Evolutionary conservation across 306 rosid species (phyloP), one percentile per base, ranked within the genome.

Genomic region (Cucurbita maxima): DNA sequence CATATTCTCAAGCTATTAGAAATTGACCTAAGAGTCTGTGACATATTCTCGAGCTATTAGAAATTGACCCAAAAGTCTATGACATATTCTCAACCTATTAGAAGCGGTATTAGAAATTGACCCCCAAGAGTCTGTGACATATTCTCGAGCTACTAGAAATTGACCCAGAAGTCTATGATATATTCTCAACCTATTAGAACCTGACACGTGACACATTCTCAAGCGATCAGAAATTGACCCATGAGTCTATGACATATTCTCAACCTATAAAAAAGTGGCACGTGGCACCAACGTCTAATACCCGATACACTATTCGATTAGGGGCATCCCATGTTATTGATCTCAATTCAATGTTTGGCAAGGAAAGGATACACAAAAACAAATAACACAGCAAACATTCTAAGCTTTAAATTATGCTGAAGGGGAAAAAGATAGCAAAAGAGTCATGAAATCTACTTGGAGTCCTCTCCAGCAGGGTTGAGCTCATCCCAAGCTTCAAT

Each of bases 401-500:
- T 48, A 70, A 70, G 74, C 30, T 36, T 48, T 8, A 70, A 70
- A 70, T 19, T 36, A 51, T 48, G 34, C 56, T 34, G 57, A 70
- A 48, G 44, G 74, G 74, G 45, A 5, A 50, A 34, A 70, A 11
- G 16, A 30, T 14, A 69, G 58, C 73, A 70, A 14, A 47, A 51
- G 74, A 51, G 59, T 70, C 59, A 16, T 51, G 45, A 51, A 50
- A 70, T 50, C 74, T 73, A 73, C 57, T 73, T 58, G 53, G 64
- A 72, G 36, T 5, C 58, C 12, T 45, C 68, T 74, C 30, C 71
- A 58, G 61, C 40, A 50, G 92, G 90, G 83, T 92, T 89, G 50
- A 89, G 92, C 50, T 86, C 84, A 74, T 83, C 89, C 94, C 92
- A 91, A 73, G 89, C 92, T 76, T 87, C 89, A 82, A 84, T 86